Evolutionary conservation across 1,284 basidiomycete genomes (phyloP).

Genomic region (Tylopilus orsonianus): DNA sequence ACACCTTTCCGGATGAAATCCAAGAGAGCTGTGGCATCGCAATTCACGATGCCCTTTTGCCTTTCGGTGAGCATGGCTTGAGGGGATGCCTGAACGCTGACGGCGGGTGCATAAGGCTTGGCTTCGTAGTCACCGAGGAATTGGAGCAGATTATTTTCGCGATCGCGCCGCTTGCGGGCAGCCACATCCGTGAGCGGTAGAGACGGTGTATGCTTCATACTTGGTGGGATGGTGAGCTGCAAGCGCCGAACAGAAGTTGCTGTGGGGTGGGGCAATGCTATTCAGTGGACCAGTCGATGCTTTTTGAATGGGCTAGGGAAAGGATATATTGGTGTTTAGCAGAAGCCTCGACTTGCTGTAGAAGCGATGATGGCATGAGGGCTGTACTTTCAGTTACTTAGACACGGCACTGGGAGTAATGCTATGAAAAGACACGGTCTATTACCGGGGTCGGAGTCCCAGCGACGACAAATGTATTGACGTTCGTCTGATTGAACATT

Average conservation of each 20-base stretch:
- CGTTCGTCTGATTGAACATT: constrained; percentile 14
- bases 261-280: constrained; percentile 3
- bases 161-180: constrained; percentile 27
- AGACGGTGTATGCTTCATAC: constrained; percentile 8
- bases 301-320: constrained; percentile 11
- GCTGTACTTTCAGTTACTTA: too few relatives aligned
- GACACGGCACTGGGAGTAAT: not conserved
- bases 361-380: not conserved
- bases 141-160: constrained; percentile 17
- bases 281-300: not conserved
- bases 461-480: not conserved
- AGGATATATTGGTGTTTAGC: not conserved
- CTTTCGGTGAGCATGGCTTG: constrained; percentile 26
- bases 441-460: constrained; percentile 1
- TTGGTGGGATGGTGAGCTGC: not conserved
- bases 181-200: constrained; percentile 16
- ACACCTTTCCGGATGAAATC: constrained; percentile 22
- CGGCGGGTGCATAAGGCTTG: constrained; percentile 2
- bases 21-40: constrained; percentile 29
- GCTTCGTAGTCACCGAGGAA: constrained; percentile 3
- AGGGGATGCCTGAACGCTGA: constrained; percentile 29
- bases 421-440: not conserved
- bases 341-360: constrained; percentile 19
- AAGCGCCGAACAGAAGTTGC: constrained; percentile 1
- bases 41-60: constrained; percentile 30